Conservation (phyloP, 768 basidiomycete species). For the Mycena polygramma region DNA sequence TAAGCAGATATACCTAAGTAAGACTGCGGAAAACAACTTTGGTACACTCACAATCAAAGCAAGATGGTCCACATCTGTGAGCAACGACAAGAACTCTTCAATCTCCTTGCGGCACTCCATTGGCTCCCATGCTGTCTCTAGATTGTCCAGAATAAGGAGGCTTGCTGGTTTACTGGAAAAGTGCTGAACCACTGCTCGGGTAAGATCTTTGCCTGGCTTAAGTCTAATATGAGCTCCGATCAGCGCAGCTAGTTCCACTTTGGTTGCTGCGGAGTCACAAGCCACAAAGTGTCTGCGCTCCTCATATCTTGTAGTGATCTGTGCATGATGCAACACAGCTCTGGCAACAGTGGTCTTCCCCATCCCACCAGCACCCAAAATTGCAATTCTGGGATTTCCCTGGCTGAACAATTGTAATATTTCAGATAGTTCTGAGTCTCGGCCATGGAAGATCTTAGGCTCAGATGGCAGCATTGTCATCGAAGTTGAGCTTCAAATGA, state of each 20-base stretch:
- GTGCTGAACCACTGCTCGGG: not conserved
- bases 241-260: not conserved
- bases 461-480: no score
- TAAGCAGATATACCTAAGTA: not conserved
- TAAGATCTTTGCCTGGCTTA: not conserved
- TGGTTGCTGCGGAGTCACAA: not conserved
- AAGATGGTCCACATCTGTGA: not conserved
- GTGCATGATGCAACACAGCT: not conserved
- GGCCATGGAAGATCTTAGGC: no score
- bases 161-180: not conserved
- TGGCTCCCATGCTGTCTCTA: constrained; percentile 4
- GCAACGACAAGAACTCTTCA: not conserved
- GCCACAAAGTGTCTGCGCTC: not conserved
- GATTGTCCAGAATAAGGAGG: constrained; percentile 1
- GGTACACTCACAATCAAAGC: not conserved
- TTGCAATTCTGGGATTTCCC: no score
- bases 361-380: constrained; percentile 5
- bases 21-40: not conserved
- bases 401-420: no score
- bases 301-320: not conserved
- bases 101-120: not conserved
- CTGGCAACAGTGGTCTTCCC: not conserved
- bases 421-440: no score
- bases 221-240: not conserved
- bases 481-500: no score